phyloP scores from a whole-genome alignment of 495 filamentous ascomycete species.

The Neurospora sp. region DNA sequence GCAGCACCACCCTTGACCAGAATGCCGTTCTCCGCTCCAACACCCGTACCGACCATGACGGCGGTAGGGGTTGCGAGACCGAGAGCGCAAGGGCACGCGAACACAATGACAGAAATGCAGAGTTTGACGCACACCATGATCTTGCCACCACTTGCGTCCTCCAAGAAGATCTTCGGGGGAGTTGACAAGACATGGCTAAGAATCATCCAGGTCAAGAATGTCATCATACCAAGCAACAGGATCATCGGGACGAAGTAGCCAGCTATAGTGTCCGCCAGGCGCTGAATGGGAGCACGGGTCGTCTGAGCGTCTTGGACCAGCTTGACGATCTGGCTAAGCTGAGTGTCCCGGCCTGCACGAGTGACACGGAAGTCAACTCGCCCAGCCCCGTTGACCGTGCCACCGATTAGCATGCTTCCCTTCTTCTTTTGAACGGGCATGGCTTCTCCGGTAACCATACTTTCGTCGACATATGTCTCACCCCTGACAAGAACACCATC shows the following conservation, averaged over 20 bases:
- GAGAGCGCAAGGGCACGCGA: slow-evolving; percentile 93
- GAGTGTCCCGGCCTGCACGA: slow-evolving; percentile 86
- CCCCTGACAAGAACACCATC: slow-evolving; percentile 81
- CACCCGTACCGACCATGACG: slow-evolving; percentile 96
- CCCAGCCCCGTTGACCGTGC: slow-evolving; percentile 90
- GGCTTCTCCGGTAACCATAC: slow-evolving; percentile 97
- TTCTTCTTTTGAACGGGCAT: slow-evolving; percentile 84
- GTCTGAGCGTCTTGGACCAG: slow-evolving; percentile 96
- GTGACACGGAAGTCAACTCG: slow-evolving; percentile 89
- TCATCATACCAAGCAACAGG: slow-evolving; percentile 69
- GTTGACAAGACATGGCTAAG: slow-evolving; percentile 71
- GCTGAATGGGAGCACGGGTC: slow-evolving; percentile 86
- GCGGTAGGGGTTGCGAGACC: slow-evolving; percentile 92
- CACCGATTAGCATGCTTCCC: slow-evolving; percentile 75
- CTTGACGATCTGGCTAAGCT: slow-evolving; percentile 95
- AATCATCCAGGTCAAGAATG: slow-evolving; percentile 91
- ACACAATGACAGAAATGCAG: slow-evolving; percentile 97
- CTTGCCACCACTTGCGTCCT: slow-evolving; percentile 69
- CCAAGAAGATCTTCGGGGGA: slow-evolving; percentile 83
- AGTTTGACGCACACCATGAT: slow-evolving; percentile 96
- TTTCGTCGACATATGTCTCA: slow-evolving; percentile 91
- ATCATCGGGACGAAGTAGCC: slow-evolving; percentile 93
- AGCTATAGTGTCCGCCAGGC: slow-evolving; percentile 81
- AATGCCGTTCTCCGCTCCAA: slow-evolving; percentile 95
- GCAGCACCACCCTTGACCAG: slow-evolving; percentile 93